Base-by-base conservation (phyloP, 2,329 filamentous ascomycete species). In the Verticillium nonalfalfae region DNA sequence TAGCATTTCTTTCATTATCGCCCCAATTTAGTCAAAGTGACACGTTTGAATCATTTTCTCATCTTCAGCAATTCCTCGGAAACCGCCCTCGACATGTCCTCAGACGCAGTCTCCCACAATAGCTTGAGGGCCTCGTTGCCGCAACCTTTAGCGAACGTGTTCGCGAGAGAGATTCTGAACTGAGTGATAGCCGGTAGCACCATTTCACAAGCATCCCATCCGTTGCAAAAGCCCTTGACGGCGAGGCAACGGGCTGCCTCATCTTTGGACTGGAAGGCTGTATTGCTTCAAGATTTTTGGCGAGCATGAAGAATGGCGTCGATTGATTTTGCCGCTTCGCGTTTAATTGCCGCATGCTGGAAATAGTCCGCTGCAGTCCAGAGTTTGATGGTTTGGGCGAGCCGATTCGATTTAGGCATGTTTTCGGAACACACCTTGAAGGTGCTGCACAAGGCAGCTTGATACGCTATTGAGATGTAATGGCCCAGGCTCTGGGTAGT, bases 401-500 rank as follows among this genome's bases (percentile, higher is more conserved):
- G n/a, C 45, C 18, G 21, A 4, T 21, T 1, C 1, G n/a, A 10
- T 26, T 18, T 18, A 21, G 18, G n/a, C 45, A 50, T 3, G 11
- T 50, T 50, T n/a, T 2, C 1, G 4, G 21, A 7, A 18, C 1
- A 13, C n/a, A 50, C 11, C n/a, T 21, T 50, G 9, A 26, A 50
- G 2, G 21, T 4, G 4, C n/a, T 10, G 3, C 13, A 21, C 45
- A 50, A 21, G n/a, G 45, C 45, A 50, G 45, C n/a, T 11, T 10
- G 15, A 50, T 50, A 50, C 45, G 21, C 21, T 4, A 21, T 26
- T 18, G 45, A 50, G 3, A 50, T 50, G n/a, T 21, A 21, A 18
- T 4, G 1, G n/a, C 45, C 18, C 9, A 50, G 5, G 2, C 2
- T 9, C n/a, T 1, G 1, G n/a, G 45, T 3, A 2, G 2, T 13